Conservation (phyloP, 768 basidiomycete species). For the Boletus huronensis region DNA sequence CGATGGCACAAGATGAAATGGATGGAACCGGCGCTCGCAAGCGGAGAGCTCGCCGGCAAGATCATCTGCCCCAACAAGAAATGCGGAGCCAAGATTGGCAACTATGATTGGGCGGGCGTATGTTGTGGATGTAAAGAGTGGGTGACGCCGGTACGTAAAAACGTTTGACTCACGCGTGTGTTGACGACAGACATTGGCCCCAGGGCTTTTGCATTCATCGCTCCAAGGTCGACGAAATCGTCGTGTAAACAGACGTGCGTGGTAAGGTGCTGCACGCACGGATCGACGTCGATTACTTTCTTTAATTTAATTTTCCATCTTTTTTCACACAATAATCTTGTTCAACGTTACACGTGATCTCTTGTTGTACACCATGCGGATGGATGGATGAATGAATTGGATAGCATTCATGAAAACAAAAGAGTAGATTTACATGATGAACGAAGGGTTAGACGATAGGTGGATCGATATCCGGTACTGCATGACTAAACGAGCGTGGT, state of each 20-base stretch:
- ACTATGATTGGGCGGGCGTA: slow-evolving; percentile 95
- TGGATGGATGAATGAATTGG: slow-evolving; percentile 1
- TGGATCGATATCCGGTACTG: slow-evolving; percentile 18
- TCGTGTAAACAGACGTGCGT: slow-evolving; percentile 18
- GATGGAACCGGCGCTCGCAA: slow-evolving; percentile 83
- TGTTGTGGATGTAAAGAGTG: slow-evolving; percentile 89
- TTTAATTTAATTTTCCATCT: no score
- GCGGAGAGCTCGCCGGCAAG: slow-evolving; percentile 82
- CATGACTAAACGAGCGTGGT: slow-evolving; percentile 17
- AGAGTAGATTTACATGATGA: slow-evolving; percentile 18
- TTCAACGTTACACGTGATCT: not conserved
- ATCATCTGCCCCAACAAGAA: slow-evolving; percentile 90
- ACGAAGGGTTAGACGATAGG: slow-evolving; percentile 21
- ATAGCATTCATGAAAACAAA: slow-evolving; percentile 16
- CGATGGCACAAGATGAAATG: slow-evolving; percentile 74
- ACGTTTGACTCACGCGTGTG: not conserved
- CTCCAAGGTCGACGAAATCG: slow-evolving; percentile 66
- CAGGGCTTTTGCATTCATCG: slow-evolving; percentile 61
- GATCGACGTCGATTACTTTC: slow-evolving; percentile 15
- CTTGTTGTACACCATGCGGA: not conserved
- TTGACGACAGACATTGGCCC: not conserved
- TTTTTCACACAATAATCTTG: no score
- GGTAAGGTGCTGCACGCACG: no score
- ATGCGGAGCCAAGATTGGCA: slow-evolving; percentile 89
- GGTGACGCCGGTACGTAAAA: slow-evolving; percentile 71